phyloP scores from a whole-genome alignment of 495 filamentous ascomycete genomes.

The Filosporella fistucella region DNA sequence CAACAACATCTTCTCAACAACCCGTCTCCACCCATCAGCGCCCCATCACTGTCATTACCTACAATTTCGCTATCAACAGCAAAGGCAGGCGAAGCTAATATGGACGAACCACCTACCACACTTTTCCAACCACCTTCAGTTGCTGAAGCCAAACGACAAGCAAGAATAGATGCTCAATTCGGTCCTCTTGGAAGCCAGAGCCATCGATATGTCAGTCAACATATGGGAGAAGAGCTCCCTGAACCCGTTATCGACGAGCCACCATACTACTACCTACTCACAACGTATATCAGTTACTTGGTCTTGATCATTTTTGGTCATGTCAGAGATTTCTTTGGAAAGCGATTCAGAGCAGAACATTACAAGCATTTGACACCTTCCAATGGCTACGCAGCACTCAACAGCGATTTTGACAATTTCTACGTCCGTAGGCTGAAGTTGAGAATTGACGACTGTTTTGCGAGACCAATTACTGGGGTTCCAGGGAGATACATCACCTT shows the following conservation, averaged over 20 bases:
- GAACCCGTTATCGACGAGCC: slow-evolving; percentile 92
- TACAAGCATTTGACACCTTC: slow-evolving; percentile 78
- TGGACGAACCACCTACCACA: slow-evolving; percentile 71
- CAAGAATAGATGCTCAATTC: slow-evolving; percentile 85
- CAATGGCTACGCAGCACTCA: slow-evolving; percentile 93
- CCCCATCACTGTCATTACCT: slow-evolving; percentile 73
- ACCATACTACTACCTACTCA: slow-evolving; percentile 92
- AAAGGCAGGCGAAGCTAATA: slow-evolving; percentile 69
- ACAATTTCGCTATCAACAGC: slow-evolving; percentile 91
- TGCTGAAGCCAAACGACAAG: slow-evolving; percentile 69
- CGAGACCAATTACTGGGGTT: slow-evolving; percentile 85
- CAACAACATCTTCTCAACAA: slow-evolving; percentile 53
- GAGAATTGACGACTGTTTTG: slow-evolving; percentile 95
- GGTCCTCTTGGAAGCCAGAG: slow-evolving; percentile 73
- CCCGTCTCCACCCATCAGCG: slow-evolving; percentile 60
- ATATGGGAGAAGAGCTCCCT: slow-evolving; percentile 70
- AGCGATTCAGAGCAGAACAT: slow-evolving; percentile 74
- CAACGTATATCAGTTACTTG: slow-evolving; percentile 95
- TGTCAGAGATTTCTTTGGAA: slow-evolving; percentile 95
- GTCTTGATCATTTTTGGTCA: slow-evolving; percentile 95
- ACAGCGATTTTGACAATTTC: slow-evolving; percentile 98
- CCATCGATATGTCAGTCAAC: slow-evolving; percentile 83
- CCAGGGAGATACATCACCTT: slow-evolving; percentile 92
- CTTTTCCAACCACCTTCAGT: slow-evolving; percentile 91
- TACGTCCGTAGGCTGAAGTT: slow-evolving; percentile 90